These are phyloP conservation scores for Populus euphratica DNA, from an alignment of 345 rosid genomes.

Conservation along the genomic window DNA sequence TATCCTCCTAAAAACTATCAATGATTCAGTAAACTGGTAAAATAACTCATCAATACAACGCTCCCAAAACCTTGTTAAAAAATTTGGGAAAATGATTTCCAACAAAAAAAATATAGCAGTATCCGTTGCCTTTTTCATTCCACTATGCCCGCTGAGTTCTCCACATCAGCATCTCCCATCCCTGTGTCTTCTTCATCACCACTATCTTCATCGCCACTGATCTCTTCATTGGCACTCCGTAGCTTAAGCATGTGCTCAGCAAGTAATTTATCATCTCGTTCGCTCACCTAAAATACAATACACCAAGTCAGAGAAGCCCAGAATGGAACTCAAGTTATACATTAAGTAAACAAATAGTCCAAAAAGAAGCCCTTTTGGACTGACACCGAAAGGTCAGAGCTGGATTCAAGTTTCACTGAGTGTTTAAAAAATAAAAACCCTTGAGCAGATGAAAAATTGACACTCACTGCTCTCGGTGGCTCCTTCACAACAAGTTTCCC, in stretches of 20 bases:
- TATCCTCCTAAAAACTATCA: conserved; percentile 11
- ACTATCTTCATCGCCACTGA: conserved; percentile 91
- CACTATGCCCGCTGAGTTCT: conserved; percentile 48
- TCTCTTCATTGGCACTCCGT: conserved; percentile 70
- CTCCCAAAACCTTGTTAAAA: conserved; percentile 1
- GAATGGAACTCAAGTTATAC: neutral
- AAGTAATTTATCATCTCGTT: conserved; percentile 86
- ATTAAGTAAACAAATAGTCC: neutral
- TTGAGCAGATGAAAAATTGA: conserved; percentile 1
- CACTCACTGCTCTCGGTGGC: conserved; percentile 87
- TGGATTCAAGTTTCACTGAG: neutral
- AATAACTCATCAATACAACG: conserved; percentile 10
- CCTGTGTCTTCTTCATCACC: conserved; percentile 96
- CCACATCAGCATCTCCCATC: conserved; percentile 83
- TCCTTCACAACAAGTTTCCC: conserved; percentile 89
- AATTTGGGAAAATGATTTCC: neutral
- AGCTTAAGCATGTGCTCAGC: conserved; percentile 97
- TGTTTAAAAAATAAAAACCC: neutral
- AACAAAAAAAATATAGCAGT: no score
- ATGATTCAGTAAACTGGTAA: conserved; percentile 10
- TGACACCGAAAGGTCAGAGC: neutral
- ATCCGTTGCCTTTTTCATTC: conserved; percentile 40
- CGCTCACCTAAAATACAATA: conserved; percentile 74
- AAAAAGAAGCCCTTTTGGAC: neutral
- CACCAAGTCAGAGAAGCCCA: conserved; percentile 10